Conservation (phyloP, 371 early-diverging fungal species). For the Polyrhizophydium stewartii region DNA sequence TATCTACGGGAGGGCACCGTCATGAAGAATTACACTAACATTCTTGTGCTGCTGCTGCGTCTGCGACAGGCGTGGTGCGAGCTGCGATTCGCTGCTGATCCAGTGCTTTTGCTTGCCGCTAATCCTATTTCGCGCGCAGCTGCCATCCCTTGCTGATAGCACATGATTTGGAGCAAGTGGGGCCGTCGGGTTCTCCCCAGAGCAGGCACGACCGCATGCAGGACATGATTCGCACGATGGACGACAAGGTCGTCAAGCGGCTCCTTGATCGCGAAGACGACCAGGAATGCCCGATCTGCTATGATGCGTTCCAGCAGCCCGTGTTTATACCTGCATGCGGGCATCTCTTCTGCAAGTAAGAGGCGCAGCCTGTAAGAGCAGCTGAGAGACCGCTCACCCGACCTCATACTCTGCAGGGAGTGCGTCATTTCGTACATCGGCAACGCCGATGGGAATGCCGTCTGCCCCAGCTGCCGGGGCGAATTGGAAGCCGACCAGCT, state of each 20-base stretch:
- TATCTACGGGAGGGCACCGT: slow-evolving; percentile 29
- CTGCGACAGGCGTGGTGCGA: slow-evolving; percentile 27
- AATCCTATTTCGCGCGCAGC: slow-evolving; percentile 2
- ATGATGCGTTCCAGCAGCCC: slow-evolving; percentile 15
- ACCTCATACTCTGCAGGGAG: slow-evolving; percentile 16
- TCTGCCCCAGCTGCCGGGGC: slow-evolving; percentile 12
- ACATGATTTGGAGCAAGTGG: no score
- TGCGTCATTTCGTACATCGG: slow-evolving; percentile 12
- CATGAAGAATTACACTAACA: slow-evolving; percentile 36
- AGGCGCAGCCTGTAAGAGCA: background rate
- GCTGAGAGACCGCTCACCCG: background rate
- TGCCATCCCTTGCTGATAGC: slow-evolving; percentile 25
- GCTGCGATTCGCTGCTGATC: background rate
- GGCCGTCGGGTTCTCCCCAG: no score
- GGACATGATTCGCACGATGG: no score
- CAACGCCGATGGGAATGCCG: background rate
- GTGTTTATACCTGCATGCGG: slow-evolving; percentile 20
- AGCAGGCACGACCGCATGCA: no score
- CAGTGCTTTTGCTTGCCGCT: background rate
- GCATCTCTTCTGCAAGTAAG: slow-evolving; percentile 10
- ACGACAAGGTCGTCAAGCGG: no score
- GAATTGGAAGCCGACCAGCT: background rate
- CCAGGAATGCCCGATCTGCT: slow-evolving; percentile 33
- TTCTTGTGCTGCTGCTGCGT: slow-evolving; percentile 32
- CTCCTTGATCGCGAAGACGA: no score